Evolutionary conservation across 2,329 filamentous ascomycete species (phyloP), one percentile per base, ranked within the genome.

Genomic region (Lachnellula subtilissima): DNA sequence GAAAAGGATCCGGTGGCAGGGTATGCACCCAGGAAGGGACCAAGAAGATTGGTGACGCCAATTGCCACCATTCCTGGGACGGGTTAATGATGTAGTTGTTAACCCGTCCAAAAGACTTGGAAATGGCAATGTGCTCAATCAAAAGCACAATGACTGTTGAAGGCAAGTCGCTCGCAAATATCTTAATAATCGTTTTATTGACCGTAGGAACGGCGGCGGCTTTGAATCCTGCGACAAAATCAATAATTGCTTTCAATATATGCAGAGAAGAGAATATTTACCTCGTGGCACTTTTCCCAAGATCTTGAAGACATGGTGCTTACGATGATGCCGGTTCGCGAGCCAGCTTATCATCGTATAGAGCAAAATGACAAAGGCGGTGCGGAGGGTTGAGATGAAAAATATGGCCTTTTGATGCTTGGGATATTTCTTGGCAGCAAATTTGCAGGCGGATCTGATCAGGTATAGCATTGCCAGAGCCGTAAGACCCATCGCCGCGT

Each of bases 41-140:
- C 92, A 7, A 97, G 78, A 39, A 97, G 78, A 70, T 97, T 97
- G 37, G 87, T 88, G 25, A 97, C 83, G 60, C 93, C 93, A 62
- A 97, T 96, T 22, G 91, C 93, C 48, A 99, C 89, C 74, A 99
- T 82, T 99, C 93, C 71, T 99, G 93, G 0, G 93, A 97, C 0
- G 94, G 92, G 65, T 97, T 86, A 70, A 99, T 97, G 15, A 84
- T 87, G 73, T 99, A 99, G 75, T 96, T 96, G 77, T 97, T 97
- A 65, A 97, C 83, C 57, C 93, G 84, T 9, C 94, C 94, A 64
- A 99, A 97, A 0, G 93, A 97, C 72, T 97, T 99, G 17, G 92
- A 91, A 61, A 97, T 97, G 48, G 93, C 91, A 65, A 97, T 96
- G 70, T 97, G 93, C 73, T 97, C 94, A 59, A 97, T 95, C 37